phyloP scores from a whole-genome alignment of 1,284 basidiomycete species.

The Coniferiporia weirii region DNA sequence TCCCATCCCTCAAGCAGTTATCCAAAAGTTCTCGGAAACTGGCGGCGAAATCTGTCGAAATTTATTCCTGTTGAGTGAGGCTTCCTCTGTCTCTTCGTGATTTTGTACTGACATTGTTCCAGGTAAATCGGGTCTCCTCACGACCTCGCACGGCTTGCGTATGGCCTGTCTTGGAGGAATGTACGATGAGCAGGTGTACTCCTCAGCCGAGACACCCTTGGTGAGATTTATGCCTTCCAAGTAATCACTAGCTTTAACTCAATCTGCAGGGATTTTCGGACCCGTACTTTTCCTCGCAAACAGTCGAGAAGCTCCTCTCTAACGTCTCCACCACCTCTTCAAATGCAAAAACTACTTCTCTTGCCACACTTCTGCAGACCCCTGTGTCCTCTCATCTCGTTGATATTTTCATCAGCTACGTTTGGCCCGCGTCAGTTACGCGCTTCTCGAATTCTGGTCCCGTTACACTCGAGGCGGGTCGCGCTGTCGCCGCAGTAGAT shows the following conservation, averaged over 20 bases:
- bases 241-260: constrained; percentile 13
- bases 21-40: constrained; percentile 68
- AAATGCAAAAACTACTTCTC: constrained; percentile 42
- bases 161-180: constrained; percentile 82
- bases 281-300: constrained; percentile 65
- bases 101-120: constrained; percentile 3
- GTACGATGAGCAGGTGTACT: constrained; percentile 61
- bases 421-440: constrained; percentile 70
- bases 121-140: constrained; percentile 83
- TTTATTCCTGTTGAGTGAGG: constrained; percentile 79
- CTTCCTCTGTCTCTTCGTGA: not conserved
- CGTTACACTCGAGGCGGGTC: constrained; percentile 41
- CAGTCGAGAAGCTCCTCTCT: constrained; percentile 66
- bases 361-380: constrained; percentile 61
- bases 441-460: constrained; percentile 53
- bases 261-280: constrained; percentile 58
- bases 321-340: constrained; percentile 51
- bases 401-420: constrained; percentile 81
- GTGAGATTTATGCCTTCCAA: constrained; percentile 35
- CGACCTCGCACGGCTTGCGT: constrained; percentile 77
- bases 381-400: constrained; percentile 58
- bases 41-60: constrained; percentile 78
- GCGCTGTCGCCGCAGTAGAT: constrained; percentile 53
- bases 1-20: constrained; percentile 65
- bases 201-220: constrained; percentile 50